phyloP scores from a whole-genome alignment of 1,284 basidiomycete genomes.

The Leucocoprinus gongylophorus region DNA sequence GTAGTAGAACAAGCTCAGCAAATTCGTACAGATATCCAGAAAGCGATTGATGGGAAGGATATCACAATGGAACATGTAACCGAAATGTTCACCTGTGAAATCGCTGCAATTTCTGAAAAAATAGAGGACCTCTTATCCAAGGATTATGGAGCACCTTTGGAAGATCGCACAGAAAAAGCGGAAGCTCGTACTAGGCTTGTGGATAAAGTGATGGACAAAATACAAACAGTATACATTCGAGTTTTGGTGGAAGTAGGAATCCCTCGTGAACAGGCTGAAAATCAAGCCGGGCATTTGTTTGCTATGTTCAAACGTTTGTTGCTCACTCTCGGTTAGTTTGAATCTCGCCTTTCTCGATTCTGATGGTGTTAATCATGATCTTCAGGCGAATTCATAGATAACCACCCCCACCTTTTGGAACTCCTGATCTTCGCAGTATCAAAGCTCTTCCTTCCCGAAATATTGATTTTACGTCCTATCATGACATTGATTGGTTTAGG shows the following conservation, averaged over 20 bases:
- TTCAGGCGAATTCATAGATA: slow-evolving; percentile 18
- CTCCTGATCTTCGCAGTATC: slow-evolving; percentile 8
- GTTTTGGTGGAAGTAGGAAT: slow-evolving; percentile 16
- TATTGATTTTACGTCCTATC: slow-evolving; percentile 11
- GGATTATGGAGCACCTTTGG: slow-evolving; percentile 22
- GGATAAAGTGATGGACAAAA: slow-evolving; percentile 17
- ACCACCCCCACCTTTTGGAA: slow-evolving; percentile 12
- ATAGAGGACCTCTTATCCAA: slow-evolving; percentile 15
- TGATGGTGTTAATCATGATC: too few relatives aligned
- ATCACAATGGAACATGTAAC: slow-evolving; percentile 16
- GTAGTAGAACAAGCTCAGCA: slow-evolving; percentile 3
- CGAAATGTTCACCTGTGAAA: slow-evolving; percentile 16
- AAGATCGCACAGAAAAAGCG: slow-evolving; percentile 21
- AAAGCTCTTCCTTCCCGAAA: slow-evolving; percentile 12
- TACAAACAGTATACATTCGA: slow-evolving; percentile 19
- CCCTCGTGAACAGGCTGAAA: slow-evolving; percentile 17
- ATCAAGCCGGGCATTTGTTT: slow-evolving; percentile 18
- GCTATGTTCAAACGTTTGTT: slow-evolving; percentile 18
- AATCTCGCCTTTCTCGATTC: background rate
- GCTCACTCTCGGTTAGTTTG: slow-evolving; percentile 7
- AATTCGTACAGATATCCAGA: background rate
- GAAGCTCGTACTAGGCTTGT: slow-evolving; percentile 17
- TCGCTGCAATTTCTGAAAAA: background rate
- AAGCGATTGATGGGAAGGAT: background rate
- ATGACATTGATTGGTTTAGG: slow-evolving; percentile 15